Base-by-base conservation (phyloP, 2,329 filamentous ascomycete species). In the Neofusicoccum cordaticola region DNA sequence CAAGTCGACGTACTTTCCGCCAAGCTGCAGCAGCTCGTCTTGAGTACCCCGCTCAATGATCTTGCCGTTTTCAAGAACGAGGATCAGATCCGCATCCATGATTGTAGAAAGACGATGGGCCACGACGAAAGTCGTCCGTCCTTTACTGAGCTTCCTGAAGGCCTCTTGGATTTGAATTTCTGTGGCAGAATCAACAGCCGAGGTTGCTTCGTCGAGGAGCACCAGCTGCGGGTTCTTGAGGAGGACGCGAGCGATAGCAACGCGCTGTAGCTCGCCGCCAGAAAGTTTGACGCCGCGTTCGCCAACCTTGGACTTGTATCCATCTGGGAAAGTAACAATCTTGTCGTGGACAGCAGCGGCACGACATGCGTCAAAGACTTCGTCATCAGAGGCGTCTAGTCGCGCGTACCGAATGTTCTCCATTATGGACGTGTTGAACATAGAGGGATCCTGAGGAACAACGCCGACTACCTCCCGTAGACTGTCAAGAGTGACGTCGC, bases 131-230 rank as follows among this genome's bases (percentile, higher is more conserved):
- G 87, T 90, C 1, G 88, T 90, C 27, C 87, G 85, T 2, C 83
- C 85, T 65, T 84, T 78, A 67, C 86, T 88, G 7, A 89, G 79
- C 57, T 79, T 80, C 65, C 79, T 79, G 62, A 90, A 82, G 0
- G 87, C 88, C 37, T 84, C 79, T 69, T 90, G 88, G 51, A 90
- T 90, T 68, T 86, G 85, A 63, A 86, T 85, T 73, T 90, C 88
- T 1, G 87, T 90, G 0, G 82, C 83, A 34, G 90, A 88, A 68
- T 94, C 89, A 85, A 97, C 93, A 60, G 92, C 91, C 51, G 90
- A 92, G 64, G 94, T 96, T 0, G 93, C 89, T 79, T 97, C 93
- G 72, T 97, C 93, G 0, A 96, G 84, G 17, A 97, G 88, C 2
- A 96, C 85, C 48, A 97, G 84, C 70, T 95, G 91, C 0, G 91